Base-by-base conservation (phyloP, 1,139 yeast species). In the Kodamaea alishanica region DNA sequence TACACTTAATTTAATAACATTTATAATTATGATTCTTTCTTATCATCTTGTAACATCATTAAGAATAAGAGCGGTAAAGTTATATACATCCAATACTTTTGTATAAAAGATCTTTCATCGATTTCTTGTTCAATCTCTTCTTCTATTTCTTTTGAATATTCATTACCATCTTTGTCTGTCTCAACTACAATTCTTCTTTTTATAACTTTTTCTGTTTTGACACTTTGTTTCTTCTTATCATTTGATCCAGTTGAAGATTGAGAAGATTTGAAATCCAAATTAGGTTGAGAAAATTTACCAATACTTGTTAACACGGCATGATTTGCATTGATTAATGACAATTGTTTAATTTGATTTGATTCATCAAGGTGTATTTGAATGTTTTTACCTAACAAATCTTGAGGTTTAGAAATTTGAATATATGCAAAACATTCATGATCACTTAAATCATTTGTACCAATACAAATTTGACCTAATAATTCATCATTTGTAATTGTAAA, bases 21-120 rank as follows among this genome's bases (percentile, higher is more conserved):
- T 15, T 15, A 15, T 15, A 15, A 3, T 22, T 32, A 25, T 30
- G 39, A 26, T 37, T 47, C 47, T 50, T 48, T 46, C 38, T 54
- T 56, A 22, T 58, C 65, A 8, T 61, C 64, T 26, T 56, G 40
- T 30, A 63, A 39, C 39, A 63, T 47, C 44, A 65, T 45, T 26
- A 49, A 33, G 11, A 49, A 25, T 15, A 45, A 33, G 35, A 73
- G 53, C 11, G 78, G 76, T 8, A 70, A 65, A 2, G 67, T 72
- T 23, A 71, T 45, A 50, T 73, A 75, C 61, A 73, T 61, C 82
- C 82, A 77, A 52, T 77, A 68, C 55, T 70, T 70, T 48, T 75
- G 80, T 23, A 77, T 58, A 62, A 74, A 77, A 2, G 79, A 70
- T 38, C 75, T 63, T 24, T 67, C 64, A 37, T 60, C 67, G 5